Conservation (phyloP, 495 filamentous ascomycete genomes). For the Talaromyces thailandensis region DNA sequence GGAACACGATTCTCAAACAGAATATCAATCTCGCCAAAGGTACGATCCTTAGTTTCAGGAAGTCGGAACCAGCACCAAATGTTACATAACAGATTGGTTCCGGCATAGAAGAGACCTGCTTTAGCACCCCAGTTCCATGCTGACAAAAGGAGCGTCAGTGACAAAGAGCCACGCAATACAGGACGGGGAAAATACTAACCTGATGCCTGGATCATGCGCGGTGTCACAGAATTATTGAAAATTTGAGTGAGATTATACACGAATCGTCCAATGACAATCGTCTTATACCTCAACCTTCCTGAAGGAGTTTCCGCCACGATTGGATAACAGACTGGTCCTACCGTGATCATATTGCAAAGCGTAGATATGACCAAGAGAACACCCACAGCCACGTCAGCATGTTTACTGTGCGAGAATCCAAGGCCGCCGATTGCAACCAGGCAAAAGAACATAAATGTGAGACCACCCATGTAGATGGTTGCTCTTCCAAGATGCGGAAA, state of each 20-base stretch:
- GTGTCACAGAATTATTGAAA: constrained; percentile 48
- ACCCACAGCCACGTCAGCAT: constrained; percentile 16
- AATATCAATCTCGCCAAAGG: constrained; percentile 55
- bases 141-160: constrained; percentile 9
- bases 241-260: constrained; percentile 53
- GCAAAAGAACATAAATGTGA: constrained; percentile 43
- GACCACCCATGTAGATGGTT: constrained; percentile 51
- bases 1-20: constrained; percentile 45
- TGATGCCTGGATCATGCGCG: constrained; percentile 56
- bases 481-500: constrained; percentile 51
- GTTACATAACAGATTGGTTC: constrained; percentile 49
- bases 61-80: constrained; percentile 54
- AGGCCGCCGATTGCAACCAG: constrained; percentile 57
- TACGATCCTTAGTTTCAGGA: constrained; percentile 50
- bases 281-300: constrained; percentile 53
- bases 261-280: constrained; percentile 49
- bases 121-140: constrained; percentile 57
- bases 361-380: constrained; percentile 17
- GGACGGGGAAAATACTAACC: not conserved
- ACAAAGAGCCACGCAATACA: not conserved
- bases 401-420: constrained; percentile 36
- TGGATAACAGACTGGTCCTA: constrained; percentile 58
- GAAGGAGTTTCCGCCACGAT: constrained; percentile 57
- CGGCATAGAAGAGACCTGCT: constrained; percentile 56
- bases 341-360: constrained; percentile 50